Evolutionary conservation across 495 filamentous ascomycete species (phyloP).

Genomic region (Durotheca rogersii): DNA sequence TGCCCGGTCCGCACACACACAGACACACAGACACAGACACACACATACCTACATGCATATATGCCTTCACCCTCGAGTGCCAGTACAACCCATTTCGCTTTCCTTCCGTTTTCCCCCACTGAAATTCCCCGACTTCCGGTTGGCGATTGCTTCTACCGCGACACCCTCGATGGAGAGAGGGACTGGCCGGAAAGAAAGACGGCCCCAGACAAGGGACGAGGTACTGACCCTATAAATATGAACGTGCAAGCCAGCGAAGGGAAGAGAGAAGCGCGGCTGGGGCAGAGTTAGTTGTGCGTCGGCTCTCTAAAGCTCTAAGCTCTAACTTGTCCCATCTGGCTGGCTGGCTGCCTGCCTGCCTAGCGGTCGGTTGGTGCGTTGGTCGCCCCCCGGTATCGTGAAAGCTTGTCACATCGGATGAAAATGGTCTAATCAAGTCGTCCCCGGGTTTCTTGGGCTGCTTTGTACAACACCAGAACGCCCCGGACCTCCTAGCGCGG

Average conservation of each 20-base stretch:
- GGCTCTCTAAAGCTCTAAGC: too few species aligned
- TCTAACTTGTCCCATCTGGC: too few species aligned
- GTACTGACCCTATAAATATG: too few species aligned
- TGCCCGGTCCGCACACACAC: not conserved
- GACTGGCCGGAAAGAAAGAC: not conserved
- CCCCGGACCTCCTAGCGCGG: constrained; percentile 22
- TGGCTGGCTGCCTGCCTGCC: too few species aligned
- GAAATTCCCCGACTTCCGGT: not conserved
- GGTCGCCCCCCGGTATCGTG: not conserved
- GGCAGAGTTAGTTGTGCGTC: too few species aligned
- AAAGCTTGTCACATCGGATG: constrained; percentile 23
- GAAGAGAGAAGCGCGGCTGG: not conserved
- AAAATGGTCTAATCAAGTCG: constrained; percentile 11
- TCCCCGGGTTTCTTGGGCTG: constrained; percentile 18
- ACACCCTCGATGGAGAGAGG: not conserved
- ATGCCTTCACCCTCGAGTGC: not conserved
- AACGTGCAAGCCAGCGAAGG: not conserved
- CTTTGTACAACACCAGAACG: constrained; percentile 25
- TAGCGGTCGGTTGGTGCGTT: not conserved
- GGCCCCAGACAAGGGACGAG: not conserved
- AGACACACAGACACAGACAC: constrained; percentile 1
- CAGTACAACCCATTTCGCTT: not conserved
- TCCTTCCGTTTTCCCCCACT: not conserved
- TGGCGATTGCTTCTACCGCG: not conserved
- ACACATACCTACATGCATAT: not conserved